Base-by-base conservation (phyloP, 768 basidiomycete species). In the Tephrocybe sp. region DNA sequence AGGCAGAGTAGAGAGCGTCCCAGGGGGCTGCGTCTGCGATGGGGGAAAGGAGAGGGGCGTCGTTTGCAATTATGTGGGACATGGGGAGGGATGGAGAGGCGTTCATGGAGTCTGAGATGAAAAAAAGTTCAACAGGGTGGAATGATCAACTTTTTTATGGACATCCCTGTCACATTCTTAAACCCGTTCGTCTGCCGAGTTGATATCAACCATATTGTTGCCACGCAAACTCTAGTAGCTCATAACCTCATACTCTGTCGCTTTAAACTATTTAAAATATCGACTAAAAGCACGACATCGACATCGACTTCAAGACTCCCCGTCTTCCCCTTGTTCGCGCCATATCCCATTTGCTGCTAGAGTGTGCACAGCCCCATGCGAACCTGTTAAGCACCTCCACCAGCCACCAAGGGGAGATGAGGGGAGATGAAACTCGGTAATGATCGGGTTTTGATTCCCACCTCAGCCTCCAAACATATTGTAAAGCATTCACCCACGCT, bases 11-110 rank as follows among this genome's bases (percentile, higher is more conserved):
- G 12, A 71, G 66, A 36, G 76, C 69, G 60, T 83, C 77, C 79
- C 80, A 84, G 52, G 72, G 45, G 12, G 49, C 51, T 48, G 73
- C 49, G 55, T 80, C 78, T 21, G 48, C 61, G 41, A 73, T 60
- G 21, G 81, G 80, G 36, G 81, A 80, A 58, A 80, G 73, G 38
- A 86, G 73, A 52, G 78, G 73, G 31, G 78, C 75, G 69, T 87
- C 84, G 56, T 64, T 60, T 44, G 78, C 69, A 61, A 82, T 78
- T 61, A 84, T 72, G 55, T 80, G 75, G 57, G 82, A 79, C 75
- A 82, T 79, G 59, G 75, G 61, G 42, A 74, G 64, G 53, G 70
- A 56, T 39, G 68, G 66, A 36, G 67, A 69, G 42, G 56, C 57
- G 49, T 60, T 55, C 61, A 65, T 63, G 56, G n/a, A n/a, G n/a